phyloP scores from a whole-genome alignment of 495 filamentous ascomycete species.

The Jackrogersella minutella region DNA sequence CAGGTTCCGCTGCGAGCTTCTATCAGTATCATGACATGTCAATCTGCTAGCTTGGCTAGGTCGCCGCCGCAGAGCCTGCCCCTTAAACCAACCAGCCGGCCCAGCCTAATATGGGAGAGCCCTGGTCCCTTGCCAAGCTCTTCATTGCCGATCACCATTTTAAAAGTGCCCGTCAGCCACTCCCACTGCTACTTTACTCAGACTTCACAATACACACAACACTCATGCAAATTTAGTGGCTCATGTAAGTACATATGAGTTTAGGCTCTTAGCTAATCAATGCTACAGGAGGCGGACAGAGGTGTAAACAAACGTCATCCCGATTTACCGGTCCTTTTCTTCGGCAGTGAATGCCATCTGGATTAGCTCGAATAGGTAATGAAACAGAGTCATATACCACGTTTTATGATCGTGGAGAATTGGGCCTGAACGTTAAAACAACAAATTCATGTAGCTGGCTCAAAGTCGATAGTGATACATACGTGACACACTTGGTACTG shows the following conservation, averaged over 20 bases:
- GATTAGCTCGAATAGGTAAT: slow-evolving; percentile 14
- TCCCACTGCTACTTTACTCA: neutral
- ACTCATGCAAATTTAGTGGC: slow-evolving; percentile 1
- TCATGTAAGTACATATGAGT: neutral
- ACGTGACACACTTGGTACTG: slow-evolving; percentile 4
- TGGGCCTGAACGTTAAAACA: neutral
- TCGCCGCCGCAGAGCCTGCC: slow-evolving; percentile 1
- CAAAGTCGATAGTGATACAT: slow-evolving; percentile 3
- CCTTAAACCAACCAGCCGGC: slow-evolving; percentile 7
- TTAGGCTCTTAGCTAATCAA: slow-evolving; percentile 14
- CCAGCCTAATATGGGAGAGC: slow-evolving; percentile 4
- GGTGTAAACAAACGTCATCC: slow-evolving; percentile 35
- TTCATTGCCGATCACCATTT: slow-evolving; percentile 33
- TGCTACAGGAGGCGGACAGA: slow-evolving; percentile 4
- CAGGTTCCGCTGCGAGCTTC: neutral
- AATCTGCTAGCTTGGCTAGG: slow-evolving; percentile 4
- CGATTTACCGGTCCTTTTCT: slow-evolving; percentile 15
- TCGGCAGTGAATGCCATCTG: slow-evolving; percentile 4
- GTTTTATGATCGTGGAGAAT: neutral
- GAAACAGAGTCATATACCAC: neutral
- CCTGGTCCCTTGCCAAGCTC: slow-evolving; percentile 25
- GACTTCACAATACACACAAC: slow-evolving; percentile 6
- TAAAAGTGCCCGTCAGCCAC: slow-evolving; percentile 13
- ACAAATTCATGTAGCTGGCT: neutral
- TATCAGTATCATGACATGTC: slow-evolving; percentile 3